Conservation (phyloP, 2,329 filamentous ascomycete species). For the Calonectria montana region DNA sequence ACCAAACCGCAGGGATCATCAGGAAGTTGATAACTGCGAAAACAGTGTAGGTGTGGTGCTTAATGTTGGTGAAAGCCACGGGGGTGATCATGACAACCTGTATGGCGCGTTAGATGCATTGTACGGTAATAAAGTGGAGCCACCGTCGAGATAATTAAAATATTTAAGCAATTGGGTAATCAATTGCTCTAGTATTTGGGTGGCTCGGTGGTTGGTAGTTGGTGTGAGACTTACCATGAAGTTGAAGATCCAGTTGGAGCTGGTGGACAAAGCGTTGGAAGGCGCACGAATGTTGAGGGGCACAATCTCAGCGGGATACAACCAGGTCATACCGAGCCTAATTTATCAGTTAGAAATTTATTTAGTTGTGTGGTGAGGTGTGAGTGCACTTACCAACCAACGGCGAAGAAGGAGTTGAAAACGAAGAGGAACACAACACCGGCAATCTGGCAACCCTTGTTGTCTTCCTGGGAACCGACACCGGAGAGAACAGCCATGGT, state of each 20-base stretch:
- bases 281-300: conserved; percentile 74
- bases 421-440: conserved; percentile 76
- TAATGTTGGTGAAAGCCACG: conserved; percentile 66
- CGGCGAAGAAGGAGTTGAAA: conserved; percentile 68
- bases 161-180: too few relatives aligned
- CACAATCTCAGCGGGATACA: conserved; percentile 75
- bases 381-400: conserved; percentile 56
- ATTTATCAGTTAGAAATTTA: not conserved
- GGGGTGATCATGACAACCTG: conserved; percentile 72
- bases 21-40: conserved; percentile 74
- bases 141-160: too few relatives aligned
- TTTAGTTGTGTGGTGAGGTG: not conserved
- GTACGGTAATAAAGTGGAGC: not conserved
- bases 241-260: conserved; percentile 72
- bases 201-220: not conserved
- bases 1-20: conserved; percentile 68
- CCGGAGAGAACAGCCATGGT: conserved; percentile 73
- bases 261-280: conserved; percentile 66
- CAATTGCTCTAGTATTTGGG: not conserved
- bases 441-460: conserved; percentile 64
- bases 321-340: conserved; percentile 67
- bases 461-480: conserved; percentile 63
- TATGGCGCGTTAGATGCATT: not conserved
- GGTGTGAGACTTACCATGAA: conserved; percentile 56
- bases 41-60: conserved; percentile 72